phyloP scores from a whole-genome alignment of 441 rosid species.

The Capsella rubella region DNA sequence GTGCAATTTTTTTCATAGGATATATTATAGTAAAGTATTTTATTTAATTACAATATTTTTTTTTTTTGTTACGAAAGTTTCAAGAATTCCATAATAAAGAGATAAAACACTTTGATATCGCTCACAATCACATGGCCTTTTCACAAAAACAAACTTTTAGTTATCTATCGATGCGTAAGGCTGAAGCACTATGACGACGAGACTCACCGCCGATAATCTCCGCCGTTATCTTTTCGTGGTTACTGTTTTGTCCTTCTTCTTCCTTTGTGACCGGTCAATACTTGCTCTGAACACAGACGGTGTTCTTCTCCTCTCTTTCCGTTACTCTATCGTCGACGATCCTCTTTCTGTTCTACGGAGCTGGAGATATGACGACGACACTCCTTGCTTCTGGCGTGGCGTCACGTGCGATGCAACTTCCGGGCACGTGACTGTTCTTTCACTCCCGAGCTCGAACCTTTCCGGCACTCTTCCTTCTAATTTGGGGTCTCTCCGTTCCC shows the following conservation, averaged over 20 bases:
- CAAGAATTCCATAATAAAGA: conserved; percentile 30
- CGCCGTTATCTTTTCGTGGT: conserved; percentile 31
- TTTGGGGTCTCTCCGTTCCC: conserved; percentile 58
- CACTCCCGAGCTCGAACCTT: conserved; percentile 69
- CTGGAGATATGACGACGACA: conserved; percentile 78
- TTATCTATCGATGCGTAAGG: conserved; percentile 49
- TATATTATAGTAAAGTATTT: not conserved
- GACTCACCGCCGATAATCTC: conserved; percentile 30
- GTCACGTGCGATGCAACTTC: conserved; percentile 52
- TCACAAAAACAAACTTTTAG: conserved; percentile 14
- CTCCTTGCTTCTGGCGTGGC: conserved; percentile 87
- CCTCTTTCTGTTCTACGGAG: conserved; percentile 64
- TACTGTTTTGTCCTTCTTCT: conserved; percentile 35
- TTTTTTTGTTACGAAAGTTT: not conserved
- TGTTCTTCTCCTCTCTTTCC: conserved; percentile 74
- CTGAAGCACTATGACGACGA: conserved; percentile 48
- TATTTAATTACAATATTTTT: not conserved
- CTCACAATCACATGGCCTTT: conserved; percentile 35
- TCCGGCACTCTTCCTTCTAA: conserved; percentile 74
- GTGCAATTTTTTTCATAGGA: conserved; percentile 34
- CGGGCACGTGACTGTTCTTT: conserved; percentile 58
- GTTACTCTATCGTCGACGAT: conserved; percentile 73
- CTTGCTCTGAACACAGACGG: conserved; percentile 72
- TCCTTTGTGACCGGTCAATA: conserved; percentile 28
- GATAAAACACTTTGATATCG: conserved; percentile 25